Base-by-base conservation (phyloP, 495 filamentous ascomycete species). In the Annulohypoxylon stygium region DNA sequence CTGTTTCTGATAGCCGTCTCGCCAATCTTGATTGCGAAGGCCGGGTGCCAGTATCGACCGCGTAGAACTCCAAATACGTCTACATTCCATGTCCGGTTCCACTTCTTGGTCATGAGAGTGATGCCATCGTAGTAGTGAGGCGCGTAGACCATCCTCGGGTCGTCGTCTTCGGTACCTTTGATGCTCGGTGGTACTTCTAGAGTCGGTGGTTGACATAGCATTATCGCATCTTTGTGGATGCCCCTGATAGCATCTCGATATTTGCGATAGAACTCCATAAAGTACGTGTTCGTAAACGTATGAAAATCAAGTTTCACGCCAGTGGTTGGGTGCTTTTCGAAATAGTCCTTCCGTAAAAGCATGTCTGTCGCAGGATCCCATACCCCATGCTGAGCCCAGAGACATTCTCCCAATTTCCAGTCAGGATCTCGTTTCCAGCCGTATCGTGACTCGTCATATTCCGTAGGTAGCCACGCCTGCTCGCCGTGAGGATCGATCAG, bases 81-180 rank as follows among this genome's bases (percentile, higher is more conserved):
- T 14, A 99, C 90, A 75, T 99, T 99, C 91, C 96, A 99, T 20
- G 91, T 87, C 0, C 94, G 91, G 78, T 98, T 99, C 96, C 97
- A 99, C 79, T 97, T 97, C 82, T 99, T 99, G 20, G 93, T 98
- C 88, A 99, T 91, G 39, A 99, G 87, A 0, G 96, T 99, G 23
- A 99, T 89, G 11, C 97, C 96, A 78, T 99, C 96, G 79, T 99
- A 99, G 78, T 91, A 99, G 81, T 99, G 96, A 10, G 94, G 94
- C 2, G 96, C 90, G 78, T 97, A 98, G 10, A 94, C 92, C 88
- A 98, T 91, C 54, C 92, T 91, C 7, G 90, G 90, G 75, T 98
- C 93, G 74, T 97, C 94, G 76, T 98, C 94, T 50, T 85, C 83
- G 0, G 96, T 97, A 8, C 91, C 94, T 78, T 97, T 97, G 69